Evolutionary conservation across 208 protist genomes (phyloP).

Genomic region (Acanthamoeba culbertsoni): DNA sequence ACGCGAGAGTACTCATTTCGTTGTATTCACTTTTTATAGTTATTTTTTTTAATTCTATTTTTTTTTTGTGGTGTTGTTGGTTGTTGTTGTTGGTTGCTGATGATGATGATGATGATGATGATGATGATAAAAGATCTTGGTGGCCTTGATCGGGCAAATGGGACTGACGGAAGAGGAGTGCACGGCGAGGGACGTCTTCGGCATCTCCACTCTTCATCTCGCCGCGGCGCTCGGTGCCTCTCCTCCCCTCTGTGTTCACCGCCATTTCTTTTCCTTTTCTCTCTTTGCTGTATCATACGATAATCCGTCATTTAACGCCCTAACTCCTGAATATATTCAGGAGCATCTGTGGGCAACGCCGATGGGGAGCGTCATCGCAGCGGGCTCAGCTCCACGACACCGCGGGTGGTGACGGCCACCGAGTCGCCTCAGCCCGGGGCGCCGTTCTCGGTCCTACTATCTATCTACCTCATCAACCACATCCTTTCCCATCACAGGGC

Average conservation of each 20-base stretch:
- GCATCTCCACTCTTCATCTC: not conserved
- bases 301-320: not conserved
- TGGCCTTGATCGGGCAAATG: not conserved
- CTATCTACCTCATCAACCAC: not conserved
- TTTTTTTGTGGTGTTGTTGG: no score
- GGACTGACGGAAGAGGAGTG: not conserved
- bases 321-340: no score
- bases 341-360: not conserved
- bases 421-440: no score
- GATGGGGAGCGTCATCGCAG: not conserved
- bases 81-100: not conserved
- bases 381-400: not conserved
- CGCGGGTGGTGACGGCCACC: not conserved
- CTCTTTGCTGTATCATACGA: not conserved
- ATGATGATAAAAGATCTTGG: not conserved
- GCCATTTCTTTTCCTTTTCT: not conserved
- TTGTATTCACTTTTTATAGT: no score
- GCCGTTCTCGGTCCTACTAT: not conserved
- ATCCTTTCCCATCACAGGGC: not conserved
- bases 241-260: not conserved
- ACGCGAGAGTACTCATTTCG: not conserved
- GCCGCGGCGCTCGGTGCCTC: not conserved
- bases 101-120: not conserved
- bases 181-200: not conserved
- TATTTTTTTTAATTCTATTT: no score